These are phyloP conservation scores for Blastobotrys raffinosifermentans DNA, from an alignment of 1,139 yeast genomes.

Conservation along the genomic window DNA sequence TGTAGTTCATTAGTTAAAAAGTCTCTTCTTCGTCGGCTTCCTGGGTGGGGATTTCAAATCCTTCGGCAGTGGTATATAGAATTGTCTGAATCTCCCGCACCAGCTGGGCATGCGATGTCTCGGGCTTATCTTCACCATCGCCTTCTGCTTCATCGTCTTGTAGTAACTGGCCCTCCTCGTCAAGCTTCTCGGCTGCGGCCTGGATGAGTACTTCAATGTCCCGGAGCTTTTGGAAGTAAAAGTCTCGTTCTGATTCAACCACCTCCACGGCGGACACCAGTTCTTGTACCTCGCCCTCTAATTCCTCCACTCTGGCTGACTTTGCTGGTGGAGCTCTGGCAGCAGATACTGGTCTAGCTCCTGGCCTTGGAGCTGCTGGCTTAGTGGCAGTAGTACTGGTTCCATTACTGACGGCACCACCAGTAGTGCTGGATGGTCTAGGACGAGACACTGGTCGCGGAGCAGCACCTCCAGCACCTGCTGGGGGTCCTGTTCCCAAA, in stretches of 20 bases:
- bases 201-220: constrained; percentile 81
- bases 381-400: constrained; percentile 11
- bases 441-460: constrained; percentile 19
- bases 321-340: constrained; percentile 12
- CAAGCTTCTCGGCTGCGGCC: constrained; percentile 49
- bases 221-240: constrained; percentile 82
- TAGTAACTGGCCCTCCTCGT: constrained; percentile 29
- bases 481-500: constrained; percentile 9
- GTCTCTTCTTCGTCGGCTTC: constrained; percentile 30
- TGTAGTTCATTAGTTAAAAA: no score
- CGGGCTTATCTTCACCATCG: constrained; percentile 6
- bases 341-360: constrained; percentile 1
- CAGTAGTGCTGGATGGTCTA: constrained; percentile 13
- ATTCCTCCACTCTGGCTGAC: constrained; percentile 30
- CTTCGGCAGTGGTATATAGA: constrained; percentile 76
- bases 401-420: constrained; percentile 14
- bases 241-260: constrained; percentile 64
- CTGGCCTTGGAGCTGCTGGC: constrained; percentile 9
- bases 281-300: constrained; percentile 44
- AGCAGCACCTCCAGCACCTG: constrained; percentile 19
- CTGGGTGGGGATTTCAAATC: constrained; percentile 39
- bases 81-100: constrained; percentile 58
- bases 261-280: constrained; percentile 39
- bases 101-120: constrained; percentile 16
- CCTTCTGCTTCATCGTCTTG: constrained; percentile 1